phyloP scores from a whole-genome alignment of 1,139 yeast genomes.

The Kurtzmaniella quercitrusa region DNA sequence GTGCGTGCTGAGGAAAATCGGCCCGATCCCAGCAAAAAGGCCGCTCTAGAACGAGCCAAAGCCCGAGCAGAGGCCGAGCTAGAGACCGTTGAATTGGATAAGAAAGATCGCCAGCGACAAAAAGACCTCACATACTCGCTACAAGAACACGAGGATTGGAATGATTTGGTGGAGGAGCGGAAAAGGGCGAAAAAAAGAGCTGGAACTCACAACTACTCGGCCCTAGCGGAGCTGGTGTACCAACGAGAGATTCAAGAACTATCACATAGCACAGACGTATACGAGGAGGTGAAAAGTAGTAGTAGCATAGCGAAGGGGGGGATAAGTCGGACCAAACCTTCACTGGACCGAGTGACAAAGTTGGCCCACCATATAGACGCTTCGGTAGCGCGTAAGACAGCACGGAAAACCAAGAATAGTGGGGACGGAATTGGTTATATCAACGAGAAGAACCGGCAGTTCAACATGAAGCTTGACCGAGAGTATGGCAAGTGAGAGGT shows the following conservation, averaged over 20 bases:
- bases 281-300: constrained; percentile 17
- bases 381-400: constrained; percentile 11
- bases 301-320: background rate
- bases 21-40: constrained; percentile 16
- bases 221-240: constrained; percentile 55
- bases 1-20: constrained; percentile 8
- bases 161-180: constrained; percentile 30
- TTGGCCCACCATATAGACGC: background rate
- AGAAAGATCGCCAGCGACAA: constrained; percentile 31
- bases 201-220: constrained; percentile 38
- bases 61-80: constrained; percentile 19
- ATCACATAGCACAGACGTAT: constrained; percentile 40
- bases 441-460: constrained; percentile 75
- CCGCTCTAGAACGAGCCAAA: constrained; percentile 8
- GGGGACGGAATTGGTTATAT: constrained; percentile 41
- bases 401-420: constrained; percentile 28
- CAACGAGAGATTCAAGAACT: constrained; percentile 41
- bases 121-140: constrained; percentile 61
- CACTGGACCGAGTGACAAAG: background rate
- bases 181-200: constrained; percentile 10
- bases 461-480: constrained; percentile 67
- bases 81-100: constrained; percentile 30
- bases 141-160: constrained; percentile 69
- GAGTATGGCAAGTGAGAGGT: constrained; percentile 25
- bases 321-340: background rate